A percentile compares a stretch with the other conserved stretches of the same genome.
Evolutionary conservation across 352 stramenopile genomes (phyloP).

Genomic region (Globisporangium cystogenes): DNA sequence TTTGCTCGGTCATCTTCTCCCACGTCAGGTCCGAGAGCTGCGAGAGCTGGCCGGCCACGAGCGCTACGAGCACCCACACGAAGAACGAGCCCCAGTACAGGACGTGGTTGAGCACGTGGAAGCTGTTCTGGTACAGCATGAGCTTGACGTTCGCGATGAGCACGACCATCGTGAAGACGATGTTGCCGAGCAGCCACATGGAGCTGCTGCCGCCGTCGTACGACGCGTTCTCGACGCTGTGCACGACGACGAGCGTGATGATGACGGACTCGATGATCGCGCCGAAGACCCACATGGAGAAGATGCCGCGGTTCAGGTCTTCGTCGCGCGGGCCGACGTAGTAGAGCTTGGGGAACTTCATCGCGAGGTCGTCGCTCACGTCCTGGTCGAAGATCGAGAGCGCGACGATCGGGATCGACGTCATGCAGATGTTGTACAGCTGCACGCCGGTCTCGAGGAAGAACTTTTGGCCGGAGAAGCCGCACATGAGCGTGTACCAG

Average conservation of each 20-base stretch:
- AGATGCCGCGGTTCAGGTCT: slow-evolving; percentile 62
- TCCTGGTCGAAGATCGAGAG: slow-evolving; percentile 75
- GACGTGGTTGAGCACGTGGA: slow-evolving; percentile 59
- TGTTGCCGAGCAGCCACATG: slow-evolving; percentile 79
- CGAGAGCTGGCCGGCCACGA: slow-evolving; percentile 41
- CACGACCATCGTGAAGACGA: slow-evolving; percentile 79
- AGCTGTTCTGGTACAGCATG: slow-evolving; percentile 77
- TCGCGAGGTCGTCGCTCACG: slow-evolving; percentile 51
- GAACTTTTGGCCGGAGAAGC: slow-evolving; percentile 81
- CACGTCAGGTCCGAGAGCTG: slow-evolving; percentile 68
- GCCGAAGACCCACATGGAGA: slow-evolving; percentile 60
- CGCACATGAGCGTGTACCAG: slow-evolving; percentile 69
- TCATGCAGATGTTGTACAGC: slow-evolving; percentile 78
- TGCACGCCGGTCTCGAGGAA: slow-evolving; percentile 76
- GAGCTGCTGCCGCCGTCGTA: slow-evolving; percentile 28
- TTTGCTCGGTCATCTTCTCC: slow-evolving; percentile 65
- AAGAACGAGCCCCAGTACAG: slow-evolving; percentile 55
- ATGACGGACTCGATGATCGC: slow-evolving; percentile 69
- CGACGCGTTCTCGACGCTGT: slow-evolving; percentile 33
- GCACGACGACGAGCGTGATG: slow-evolving; percentile 54
- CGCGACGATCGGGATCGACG: slow-evolving; percentile 58
- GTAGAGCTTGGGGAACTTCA: slow-evolving; percentile 73
- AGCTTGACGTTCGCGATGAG: slow-evolving; percentile 74
- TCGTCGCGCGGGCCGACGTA: slow-evolving; percentile 49
- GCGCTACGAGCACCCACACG: slow-evolving; percentile 56